A percentile compares a stretch with the other conserved stretches of the same genome.
Conservation (phyloP, 768 basidiomycete genomes). For the Tremella fuciformis region DNA sequence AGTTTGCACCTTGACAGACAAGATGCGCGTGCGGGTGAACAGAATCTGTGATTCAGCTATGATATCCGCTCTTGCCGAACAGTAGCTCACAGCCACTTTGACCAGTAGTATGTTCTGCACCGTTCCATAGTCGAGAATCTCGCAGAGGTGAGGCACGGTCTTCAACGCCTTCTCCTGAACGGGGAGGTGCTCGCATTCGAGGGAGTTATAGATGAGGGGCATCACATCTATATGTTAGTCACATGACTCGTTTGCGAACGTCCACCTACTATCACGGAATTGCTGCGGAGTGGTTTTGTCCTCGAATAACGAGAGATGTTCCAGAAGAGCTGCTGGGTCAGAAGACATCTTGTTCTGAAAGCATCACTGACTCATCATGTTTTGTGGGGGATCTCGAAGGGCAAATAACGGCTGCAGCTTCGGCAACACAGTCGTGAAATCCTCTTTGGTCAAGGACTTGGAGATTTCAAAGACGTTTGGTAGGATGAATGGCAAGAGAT, state of each 20-base stretch:
- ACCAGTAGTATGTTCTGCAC: conserved; percentile 87
- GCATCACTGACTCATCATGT: conserved; percentile 70
- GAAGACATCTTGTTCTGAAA: too few relatives aligned
- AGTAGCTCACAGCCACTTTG: conserved; percentile 80
- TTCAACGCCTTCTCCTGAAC: conserved; percentile 89
- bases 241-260: background rate
- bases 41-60: conserved; percentile 70
- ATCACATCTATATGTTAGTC: conserved; percentile 68
- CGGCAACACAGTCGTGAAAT: conserved; percentile 82
- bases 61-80: too few relatives aligned
- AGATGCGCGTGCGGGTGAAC: conserved; percentile 84
- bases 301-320: conserved; percentile 81
- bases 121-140: conserved; percentile 91
- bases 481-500: conserved; percentile 88
- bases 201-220: conserved; percentile 88
- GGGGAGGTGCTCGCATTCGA: conserved; percentile 89
- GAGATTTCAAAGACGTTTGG: conserved; percentile 94
- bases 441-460: conserved; percentile 66
- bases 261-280: conserved; percentile 78
- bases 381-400: conserved; percentile 93
- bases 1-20: conserved; percentile 77
- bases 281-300: conserved; percentile 79
- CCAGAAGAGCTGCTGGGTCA: conserved; percentile 69
- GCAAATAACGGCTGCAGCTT: conserved; percentile 84
- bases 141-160: conserved; percentile 80